Percentiles rank a stretch among this genome's conserved stretches.
Evolutionary conservation across 2,329 filamentous ascomycete species (phyloP).

Genomic region (Penicillium hesseltinei): DNA sequence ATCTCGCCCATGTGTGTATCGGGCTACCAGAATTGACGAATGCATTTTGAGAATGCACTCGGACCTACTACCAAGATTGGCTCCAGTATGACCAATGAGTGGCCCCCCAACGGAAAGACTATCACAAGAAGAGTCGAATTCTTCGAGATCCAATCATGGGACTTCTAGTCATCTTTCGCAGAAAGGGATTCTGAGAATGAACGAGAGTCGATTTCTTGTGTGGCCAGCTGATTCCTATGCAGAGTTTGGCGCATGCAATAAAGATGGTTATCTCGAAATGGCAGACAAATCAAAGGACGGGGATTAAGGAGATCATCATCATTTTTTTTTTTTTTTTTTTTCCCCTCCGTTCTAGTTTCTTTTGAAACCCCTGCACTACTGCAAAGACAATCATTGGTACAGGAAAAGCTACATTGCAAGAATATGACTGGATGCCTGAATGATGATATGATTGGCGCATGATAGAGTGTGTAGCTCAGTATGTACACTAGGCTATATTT

Average conservation of each 20-base stretch:
- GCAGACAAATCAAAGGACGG: conserved; percentile 1
- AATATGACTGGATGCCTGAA: neutral
- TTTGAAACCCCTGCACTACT: neutral
- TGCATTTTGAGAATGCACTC: neutral
- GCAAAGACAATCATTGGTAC: neutral
- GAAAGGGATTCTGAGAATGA: neutral
- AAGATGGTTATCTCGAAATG: conserved; percentile 10
- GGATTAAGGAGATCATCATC: neutral
- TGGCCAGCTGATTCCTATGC: neutral
- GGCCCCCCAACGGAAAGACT: too few species aligned
- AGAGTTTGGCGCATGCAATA: conserved; percentile 4
- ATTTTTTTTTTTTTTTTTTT: neutral
- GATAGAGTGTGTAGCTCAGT: neutral
- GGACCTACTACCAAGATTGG: neutral
- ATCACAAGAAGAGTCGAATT: neutral
- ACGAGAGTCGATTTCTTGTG: neutral
- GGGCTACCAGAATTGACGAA: neutral
- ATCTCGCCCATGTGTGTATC: neutral
- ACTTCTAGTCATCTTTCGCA: neutral
- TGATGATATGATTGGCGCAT: neutral
- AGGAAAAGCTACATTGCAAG: neutral
- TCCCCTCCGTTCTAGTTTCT: neutral
- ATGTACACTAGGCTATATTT: neutral
- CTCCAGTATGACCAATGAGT: neutral
- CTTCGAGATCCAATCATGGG: neutral